phyloP scores from a whole-genome alignment of 176 grass and related monocot genomes.

The Puya raimondii region DNA sequence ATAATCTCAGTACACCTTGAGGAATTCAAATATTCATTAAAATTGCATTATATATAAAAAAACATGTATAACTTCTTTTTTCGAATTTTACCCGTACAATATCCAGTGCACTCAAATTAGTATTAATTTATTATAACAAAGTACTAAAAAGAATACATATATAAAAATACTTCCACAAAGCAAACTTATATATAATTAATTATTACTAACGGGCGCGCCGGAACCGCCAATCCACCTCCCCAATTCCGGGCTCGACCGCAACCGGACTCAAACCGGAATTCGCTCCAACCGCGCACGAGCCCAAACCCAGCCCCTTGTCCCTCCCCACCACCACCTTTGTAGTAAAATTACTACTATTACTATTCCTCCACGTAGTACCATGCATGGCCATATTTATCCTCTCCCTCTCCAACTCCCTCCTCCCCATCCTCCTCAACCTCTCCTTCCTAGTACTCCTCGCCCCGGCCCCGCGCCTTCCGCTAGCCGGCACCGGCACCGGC shows the following conservation, averaged over 20 bases:
- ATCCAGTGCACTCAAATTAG: no score
- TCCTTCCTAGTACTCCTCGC: conserved; percentile 38
- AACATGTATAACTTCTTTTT: no score
- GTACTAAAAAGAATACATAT: background rate
- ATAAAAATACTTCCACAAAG: background rate
- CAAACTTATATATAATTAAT: background rate
- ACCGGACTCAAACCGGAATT: conserved; percentile 3
- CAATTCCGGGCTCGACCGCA: background rate
- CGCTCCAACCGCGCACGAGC: background rate
- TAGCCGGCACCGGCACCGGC: conserved; percentile 40
- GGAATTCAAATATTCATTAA: no score
- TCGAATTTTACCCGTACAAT: no score
- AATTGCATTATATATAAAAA: no score
- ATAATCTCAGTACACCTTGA: no score
- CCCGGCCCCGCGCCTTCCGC: conserved; percentile 12
- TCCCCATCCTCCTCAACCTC: conserved; percentile 29
- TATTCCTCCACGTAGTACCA: background rate
- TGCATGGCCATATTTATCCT: conserved; percentile 54
- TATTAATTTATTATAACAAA: background rate
- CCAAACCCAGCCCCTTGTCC: background rate
- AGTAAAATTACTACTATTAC: background rate
- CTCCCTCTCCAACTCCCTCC: conserved; percentile 60
- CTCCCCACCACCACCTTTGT: background rate
- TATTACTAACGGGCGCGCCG: background rate
- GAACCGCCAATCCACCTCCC: background rate